Conservation (phyloP, 306 rosid species). For the Citrullus colocynthis region DNA sequence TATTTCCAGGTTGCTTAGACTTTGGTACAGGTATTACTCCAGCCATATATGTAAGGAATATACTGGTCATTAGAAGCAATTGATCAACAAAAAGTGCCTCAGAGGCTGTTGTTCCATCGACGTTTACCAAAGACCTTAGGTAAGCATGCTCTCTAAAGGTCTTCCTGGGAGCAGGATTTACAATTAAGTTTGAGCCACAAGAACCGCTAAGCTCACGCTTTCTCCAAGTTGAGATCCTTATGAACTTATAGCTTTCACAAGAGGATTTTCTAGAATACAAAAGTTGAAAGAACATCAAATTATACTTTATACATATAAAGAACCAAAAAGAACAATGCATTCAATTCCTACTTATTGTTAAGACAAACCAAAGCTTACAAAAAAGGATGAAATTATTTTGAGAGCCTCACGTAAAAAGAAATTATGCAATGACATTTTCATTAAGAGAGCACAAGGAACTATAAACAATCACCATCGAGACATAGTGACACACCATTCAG, state of each 20-base stretch:
- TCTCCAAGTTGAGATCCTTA: conserved; percentile 21
- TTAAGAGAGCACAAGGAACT: not conserved
- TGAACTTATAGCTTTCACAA: conserved; percentile 21
- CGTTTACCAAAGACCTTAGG: conserved; percentile 48
- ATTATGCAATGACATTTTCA: not conserved
- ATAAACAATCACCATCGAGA: not conserved
- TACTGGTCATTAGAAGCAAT: conserved; percentile 71
- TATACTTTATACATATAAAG: not conserved
- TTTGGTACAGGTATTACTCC: conserved; percentile 58
- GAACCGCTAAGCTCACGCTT: conserved; percentile 18
- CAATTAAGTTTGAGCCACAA: conserved; percentile 21
- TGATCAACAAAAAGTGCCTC: conserved; percentile 61
- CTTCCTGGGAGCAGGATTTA: conserved; percentile 20
- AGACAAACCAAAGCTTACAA: not conserved
- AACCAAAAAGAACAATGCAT: not conserved
- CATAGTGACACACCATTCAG: not conserved
- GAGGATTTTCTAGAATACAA: conserved; percentile 34
- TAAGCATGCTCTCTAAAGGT: conserved; percentile 31
- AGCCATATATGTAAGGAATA: conserved; percentile 76
- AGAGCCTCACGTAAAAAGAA: not conserved
- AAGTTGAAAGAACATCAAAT: not conserved
- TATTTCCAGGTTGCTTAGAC: conserved; percentile 35
- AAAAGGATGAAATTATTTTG: not conserved
- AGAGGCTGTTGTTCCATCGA: conserved; percentile 38
- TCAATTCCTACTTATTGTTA: not conserved